A percentile compares a stretch with the other conserved stretches of the same genome.
Conservation (phyloP, 2,329 filamentous ascomycete genomes). For the Chaetomiaceae sp. region DNA sequence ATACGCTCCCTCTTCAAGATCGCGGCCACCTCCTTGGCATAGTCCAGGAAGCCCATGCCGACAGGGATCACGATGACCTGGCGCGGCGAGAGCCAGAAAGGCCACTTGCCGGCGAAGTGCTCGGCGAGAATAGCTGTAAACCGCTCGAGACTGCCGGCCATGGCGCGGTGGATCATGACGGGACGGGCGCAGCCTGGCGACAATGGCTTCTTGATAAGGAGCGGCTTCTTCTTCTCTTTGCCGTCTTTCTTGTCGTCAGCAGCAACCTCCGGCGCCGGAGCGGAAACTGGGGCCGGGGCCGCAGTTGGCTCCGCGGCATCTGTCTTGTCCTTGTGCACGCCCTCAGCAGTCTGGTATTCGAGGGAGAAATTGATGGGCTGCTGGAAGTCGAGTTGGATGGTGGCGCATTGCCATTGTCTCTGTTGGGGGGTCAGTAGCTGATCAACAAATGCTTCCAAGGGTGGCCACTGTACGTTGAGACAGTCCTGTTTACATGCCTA, state of each 20-base stretch:
- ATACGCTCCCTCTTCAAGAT: constrained; percentile 62
- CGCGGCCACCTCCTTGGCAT: constrained; percentile 66
- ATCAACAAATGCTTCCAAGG: neutral
- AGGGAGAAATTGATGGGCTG: constrained; percentile 79
- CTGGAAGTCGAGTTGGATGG: constrained; percentile 91
- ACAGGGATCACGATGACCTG: constrained; percentile 76
- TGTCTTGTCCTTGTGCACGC: constrained; percentile 31
- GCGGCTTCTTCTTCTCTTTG: constrained; percentile 35
- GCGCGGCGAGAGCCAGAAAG: constrained; percentile 80
- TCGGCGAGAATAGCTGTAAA: constrained; percentile 72
- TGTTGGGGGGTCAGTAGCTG: constrained; percentile 1
- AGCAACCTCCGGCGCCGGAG: constrained; percentile 19
- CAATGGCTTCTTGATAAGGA: constrained; percentile 44
- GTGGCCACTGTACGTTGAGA: constrained; percentile 17
- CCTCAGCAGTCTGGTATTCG: constrained; percentile 72
- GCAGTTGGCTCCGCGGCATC: constrained; percentile 23
- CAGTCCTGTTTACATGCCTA: constrained; percentile 15
- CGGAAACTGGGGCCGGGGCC: constrained; percentile 21
- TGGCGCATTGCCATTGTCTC: constrained; percentile 68
- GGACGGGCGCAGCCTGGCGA: constrained; percentile 68
- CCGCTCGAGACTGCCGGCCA: constrained; percentile 61
- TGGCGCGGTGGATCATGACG: constrained; percentile 82
- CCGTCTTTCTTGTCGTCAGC: constrained; percentile 29
- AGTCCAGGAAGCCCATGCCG: constrained; percentile 63
- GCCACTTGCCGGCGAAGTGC: constrained; percentile 84